Evolutionary conservation across 2,329 filamentous ascomycete species (phyloP).

Genomic region (Tolypocladium album): DNA sequence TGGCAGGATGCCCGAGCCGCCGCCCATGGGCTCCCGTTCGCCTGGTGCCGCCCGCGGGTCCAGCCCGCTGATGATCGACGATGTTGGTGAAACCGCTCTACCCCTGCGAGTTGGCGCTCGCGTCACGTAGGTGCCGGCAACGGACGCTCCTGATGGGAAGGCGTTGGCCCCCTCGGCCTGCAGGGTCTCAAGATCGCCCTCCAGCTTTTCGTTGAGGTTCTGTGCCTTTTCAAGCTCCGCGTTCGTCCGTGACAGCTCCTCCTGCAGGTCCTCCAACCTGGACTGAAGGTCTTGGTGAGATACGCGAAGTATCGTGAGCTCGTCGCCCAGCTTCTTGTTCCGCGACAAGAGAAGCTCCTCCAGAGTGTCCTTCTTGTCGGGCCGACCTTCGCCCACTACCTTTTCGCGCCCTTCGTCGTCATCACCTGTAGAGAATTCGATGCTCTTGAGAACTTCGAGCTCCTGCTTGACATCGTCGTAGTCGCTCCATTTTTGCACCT

Average conservation of each 20-base stretch:
- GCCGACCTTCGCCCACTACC: constrained; percentile 18
- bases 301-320: constrained; percentile 83
- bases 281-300: constrained; percentile 86
- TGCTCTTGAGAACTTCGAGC: constrained; percentile 91
- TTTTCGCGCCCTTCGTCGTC: constrained; percentile 54
- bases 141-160: constrained; percentile 82
- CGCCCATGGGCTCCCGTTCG: constrained; percentile 53
- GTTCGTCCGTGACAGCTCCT: constrained; percentile 73
- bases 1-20: constrained; percentile 80
- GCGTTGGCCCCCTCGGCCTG: constrained; percentile 76
- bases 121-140: constrained; percentile 81
- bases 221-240: constrained; percentile 78
- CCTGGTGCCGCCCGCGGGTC: constrained; percentile 48
- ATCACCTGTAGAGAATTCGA: constrained; percentile 88
- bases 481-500: constrained; percentile 81
- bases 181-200: constrained; percentile 80
- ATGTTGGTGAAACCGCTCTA: constrained; percentile 74
- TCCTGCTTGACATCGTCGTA: constrained; percentile 97
- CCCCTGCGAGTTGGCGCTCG: constrained; percentile 51
- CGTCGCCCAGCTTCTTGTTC: constrained; percentile 94
- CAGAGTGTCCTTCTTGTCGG: constrained; percentile 59
- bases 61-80: constrained; percentile 97
- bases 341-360: constrained; percentile 85
- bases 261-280: constrained; percentile 68
- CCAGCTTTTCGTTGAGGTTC: constrained; percentile 76